phyloP scores from a whole-genome alignment of 441 rosid species.

The Mallotus repandus region DNA sequence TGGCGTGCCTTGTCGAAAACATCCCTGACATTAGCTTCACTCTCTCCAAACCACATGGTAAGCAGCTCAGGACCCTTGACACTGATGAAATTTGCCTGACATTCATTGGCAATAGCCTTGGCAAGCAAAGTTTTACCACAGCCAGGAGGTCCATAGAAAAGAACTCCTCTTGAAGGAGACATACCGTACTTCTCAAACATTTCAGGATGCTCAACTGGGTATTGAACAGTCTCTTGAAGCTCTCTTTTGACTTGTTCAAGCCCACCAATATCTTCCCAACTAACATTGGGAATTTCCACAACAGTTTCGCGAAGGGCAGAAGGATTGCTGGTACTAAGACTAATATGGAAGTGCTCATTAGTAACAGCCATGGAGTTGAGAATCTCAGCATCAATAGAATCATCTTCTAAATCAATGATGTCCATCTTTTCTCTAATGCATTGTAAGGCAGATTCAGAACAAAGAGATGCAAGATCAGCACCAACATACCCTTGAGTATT shows the following conservation, averaged over 20 bases:
- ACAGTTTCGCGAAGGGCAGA: conserved; percentile 18
- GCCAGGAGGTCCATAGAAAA: conserved; percentile 32
- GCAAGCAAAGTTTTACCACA: conserved; percentile 34
- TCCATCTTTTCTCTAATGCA: conserved; percentile 67
- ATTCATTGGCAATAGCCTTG: conserved; percentile 25
- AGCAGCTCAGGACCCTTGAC: conserved; percentile 15
- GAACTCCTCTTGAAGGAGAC: conserved; percentile 23
- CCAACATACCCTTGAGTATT: conserved; percentile 62
- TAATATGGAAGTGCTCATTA: conserved; percentile 57
- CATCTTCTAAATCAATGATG: conserved; percentile 62
- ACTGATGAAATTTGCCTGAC: conserved; percentile 23
- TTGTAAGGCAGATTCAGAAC: conserved; percentile 61
- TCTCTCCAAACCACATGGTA: conserved; percentile 27
- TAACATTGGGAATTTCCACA: conserved; percentile 21
- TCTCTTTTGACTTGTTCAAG: no score
- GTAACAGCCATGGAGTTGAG: conserved; percentile 64
- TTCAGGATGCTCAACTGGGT: no score
- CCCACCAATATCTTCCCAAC: conserved; percentile 5
- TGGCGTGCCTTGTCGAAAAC: conserved; percentile 9
- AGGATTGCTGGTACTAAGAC: conserved; percentile 33
- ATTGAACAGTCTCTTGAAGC: no score
- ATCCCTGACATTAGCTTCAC: conserved; percentile 18
- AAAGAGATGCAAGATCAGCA: conserved; percentile 60
- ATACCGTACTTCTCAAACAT: no score
- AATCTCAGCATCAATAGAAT: conserved; percentile 57